Conservation (phyloP, 2,329 filamentous ascomycete genomes). For the Hymenotorrendiella dingleyae region DNA sequence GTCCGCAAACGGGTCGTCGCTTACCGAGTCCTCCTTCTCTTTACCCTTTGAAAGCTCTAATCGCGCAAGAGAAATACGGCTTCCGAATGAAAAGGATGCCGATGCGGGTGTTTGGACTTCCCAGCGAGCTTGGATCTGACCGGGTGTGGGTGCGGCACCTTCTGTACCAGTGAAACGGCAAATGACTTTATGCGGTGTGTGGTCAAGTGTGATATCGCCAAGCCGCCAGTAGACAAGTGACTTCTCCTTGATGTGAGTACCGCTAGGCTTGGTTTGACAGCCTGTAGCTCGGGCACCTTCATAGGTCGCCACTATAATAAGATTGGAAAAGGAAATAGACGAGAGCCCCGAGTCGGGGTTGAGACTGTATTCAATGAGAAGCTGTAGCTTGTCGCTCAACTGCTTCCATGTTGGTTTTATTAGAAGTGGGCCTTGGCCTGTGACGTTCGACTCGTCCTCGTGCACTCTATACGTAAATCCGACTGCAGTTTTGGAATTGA, state of each 20-base stretch:
- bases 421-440: slow-evolving; percentile 53
- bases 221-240: slow-evolving; percentile 76
- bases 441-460: slow-evolving; percentile 51
- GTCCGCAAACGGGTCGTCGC: slow-evolving; percentile 63
- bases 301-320: slow-evolving; percentile 67
- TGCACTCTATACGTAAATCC: slow-evolving; percentile 93
- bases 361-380: slow-evolving; percentile 77
- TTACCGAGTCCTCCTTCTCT: slow-evolving; percentile 36
- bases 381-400: slow-evolving; percentile 76
- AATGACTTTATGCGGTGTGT: slow-evolving; percentile 67
- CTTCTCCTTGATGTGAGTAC: slow-evolving; percentile 73
- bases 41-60: slow-evolving; percentile 45
- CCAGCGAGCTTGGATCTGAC: slow-evolving; percentile 78
- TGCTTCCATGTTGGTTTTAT: slow-evolving; percentile 69
- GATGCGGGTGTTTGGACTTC: slow-evolving; percentile 44
- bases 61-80: slow-evolving; percentile 60
- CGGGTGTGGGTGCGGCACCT: slow-evolving; percentile 62
- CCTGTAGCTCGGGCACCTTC: slow-evolving; percentile 58
- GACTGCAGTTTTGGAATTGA: slow-evolving; percentile 63
- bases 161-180: slow-evolving; percentile 74
- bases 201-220: slow-evolving; percentile 63
- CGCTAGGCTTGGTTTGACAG: slow-evolving; percentile 72
- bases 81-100: slow-evolving; percentile 41
- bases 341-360: slow-evolving; percentile 54
- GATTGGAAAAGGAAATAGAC: slow-evolving; percentile 62